Base-by-base conservation (phyloP, 176 grass and related monocot genomes). In the Oryza nivara region DNA sequence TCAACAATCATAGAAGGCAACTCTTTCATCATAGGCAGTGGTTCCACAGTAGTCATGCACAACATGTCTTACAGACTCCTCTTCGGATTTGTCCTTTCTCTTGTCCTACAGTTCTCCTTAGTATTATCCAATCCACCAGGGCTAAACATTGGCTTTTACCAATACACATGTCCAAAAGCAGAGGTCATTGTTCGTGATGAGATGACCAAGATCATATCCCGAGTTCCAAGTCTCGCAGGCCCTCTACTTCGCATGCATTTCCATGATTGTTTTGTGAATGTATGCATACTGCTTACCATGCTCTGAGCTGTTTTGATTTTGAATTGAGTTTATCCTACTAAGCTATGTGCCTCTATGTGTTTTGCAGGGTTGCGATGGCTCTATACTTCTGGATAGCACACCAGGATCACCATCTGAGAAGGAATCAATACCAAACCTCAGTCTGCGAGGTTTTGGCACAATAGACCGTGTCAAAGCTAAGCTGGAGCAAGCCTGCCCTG, bases 201-300 rank as follows among this genome's bases (percentile, higher is more conserved):
- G 58, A 85, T 92, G 28, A 25, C 78, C 43, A 78, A 85, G 74
- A 92, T 94, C 68, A 84, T 97, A 66, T 77, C 61, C 34, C 12
- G 20, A 2, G 90, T 90, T 5, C 81, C 84, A 46, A 94, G 92
- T 81, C 90, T 97, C 0, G 88, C 92, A 0, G 95, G 76, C 28
- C 92, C 90, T 2, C 88, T 97, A 48, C 84, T 97, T 65, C 78
- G 92, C 82, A 80, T 97, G 90, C 88, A 92, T 80, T 94, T 97
- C 80, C 95, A 97, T 19, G 95, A 94, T 75, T 97, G 95, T 54
- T 97, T 97, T 77, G 95, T 97, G 38, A 92, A 92, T 79, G 95
- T 97, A 82, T 72, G 81, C 78, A 23, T 67, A 70, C 41, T 70
- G 25, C 43, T 84, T 58, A 16, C 35, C 72, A 41, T 75, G 28